A percentile compares a stretch with the other conserved stretches of the same genome.
These are phyloP conservation scores for Przewalskia tangutica DNA, from an alignment of 257 asterid genomes.

Conservation along the genomic window DNA sequence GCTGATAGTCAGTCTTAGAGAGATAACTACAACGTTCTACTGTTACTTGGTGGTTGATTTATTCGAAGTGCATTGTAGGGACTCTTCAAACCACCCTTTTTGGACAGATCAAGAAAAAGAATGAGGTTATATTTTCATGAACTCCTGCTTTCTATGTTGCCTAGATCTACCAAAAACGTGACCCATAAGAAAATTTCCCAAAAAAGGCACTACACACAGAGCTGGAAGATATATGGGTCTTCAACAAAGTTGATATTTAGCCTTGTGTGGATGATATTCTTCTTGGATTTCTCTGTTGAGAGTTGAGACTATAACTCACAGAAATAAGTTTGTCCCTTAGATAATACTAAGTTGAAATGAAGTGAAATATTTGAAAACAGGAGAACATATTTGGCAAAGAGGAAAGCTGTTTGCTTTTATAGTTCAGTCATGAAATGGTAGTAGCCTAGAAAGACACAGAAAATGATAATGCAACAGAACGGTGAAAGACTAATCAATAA, in stretches of 20 bases:
- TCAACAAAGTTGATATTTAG: neutral
- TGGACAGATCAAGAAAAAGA: neutral
- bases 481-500: neutral
- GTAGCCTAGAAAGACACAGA: neutral
- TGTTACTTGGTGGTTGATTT: neutral
- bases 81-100: neutral
- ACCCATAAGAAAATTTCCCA: neutral
- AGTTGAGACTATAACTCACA: neutral
- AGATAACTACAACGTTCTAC: neutral
- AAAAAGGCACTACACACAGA: neutral
- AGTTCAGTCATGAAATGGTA: neutral
- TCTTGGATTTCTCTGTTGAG: neutral
- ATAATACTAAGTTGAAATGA: neutral
- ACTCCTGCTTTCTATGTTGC: neutral
- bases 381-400: neutral
- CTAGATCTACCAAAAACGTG: neutral
- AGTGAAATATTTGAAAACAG: neutral
- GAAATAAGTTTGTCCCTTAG: neutral
- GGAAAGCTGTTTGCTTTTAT: neutral
- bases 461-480: neutral
- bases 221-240: neutral
- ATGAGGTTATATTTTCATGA: neutral
- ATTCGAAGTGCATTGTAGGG: neutral
- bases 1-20: conserved; percentile 31
- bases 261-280: neutral